These are phyloP conservation scores for Tetraselmis striata DNA, from an alignment of 139 green algal genomes.

Conservation along the genomic window DNA sequence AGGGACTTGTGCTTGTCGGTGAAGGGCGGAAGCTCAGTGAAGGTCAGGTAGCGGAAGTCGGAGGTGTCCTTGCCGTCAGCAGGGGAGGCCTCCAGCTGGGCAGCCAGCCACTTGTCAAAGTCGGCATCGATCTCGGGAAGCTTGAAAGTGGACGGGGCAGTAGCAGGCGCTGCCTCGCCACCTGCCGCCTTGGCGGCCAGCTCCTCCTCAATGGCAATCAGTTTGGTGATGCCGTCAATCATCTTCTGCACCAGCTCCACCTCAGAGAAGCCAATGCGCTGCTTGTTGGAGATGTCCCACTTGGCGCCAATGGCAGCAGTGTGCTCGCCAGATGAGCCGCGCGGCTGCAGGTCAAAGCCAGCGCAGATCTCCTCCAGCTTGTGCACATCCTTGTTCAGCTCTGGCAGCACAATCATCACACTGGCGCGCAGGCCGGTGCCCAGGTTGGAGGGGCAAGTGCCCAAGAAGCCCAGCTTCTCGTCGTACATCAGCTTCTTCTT, in stretches of 20 bases:
- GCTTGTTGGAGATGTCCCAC: conserved; percentile 18
- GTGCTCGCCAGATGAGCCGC: conserved; percentile 12
- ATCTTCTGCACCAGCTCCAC: conserved; percentile 19
- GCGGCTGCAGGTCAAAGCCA: conserved; percentile 13
- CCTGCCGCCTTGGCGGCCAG: conserved; percentile 2
- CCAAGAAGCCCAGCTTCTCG: conserved; percentile 9
- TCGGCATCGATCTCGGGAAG: background rate
- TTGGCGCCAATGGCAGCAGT: conserved; percentile 7
- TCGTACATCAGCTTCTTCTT: conserved; percentile 9
- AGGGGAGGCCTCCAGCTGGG: conserved; percentile 11
- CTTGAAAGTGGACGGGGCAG: background rate
- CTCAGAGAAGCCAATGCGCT: conserved; percentile 16
- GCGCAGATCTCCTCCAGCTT: conserved; percentile 11
- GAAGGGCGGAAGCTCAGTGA: conserved; percentile 13
- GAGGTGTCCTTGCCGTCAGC: conserved; percentile 12
- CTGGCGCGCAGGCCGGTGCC: conserved; percentile 13
- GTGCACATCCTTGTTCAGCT: conserved; percentile 17
- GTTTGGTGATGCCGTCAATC: conserved; percentile 16
- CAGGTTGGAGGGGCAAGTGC: conserved; percentile 16
- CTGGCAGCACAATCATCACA: conserved; percentile 8
- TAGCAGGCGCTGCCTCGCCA: background rate
- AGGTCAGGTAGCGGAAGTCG: conserved; percentile 12
- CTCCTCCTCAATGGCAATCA: conserved; percentile 16
- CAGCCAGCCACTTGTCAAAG: conserved; percentile 7
- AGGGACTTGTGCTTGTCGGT: conserved; percentile 17